Percentiles rank a stretch among this genome's conserved stretches.
Conservation (phyloP, 1,284 basidiomycete species). For the Apiotrichum sp. region DNA sequence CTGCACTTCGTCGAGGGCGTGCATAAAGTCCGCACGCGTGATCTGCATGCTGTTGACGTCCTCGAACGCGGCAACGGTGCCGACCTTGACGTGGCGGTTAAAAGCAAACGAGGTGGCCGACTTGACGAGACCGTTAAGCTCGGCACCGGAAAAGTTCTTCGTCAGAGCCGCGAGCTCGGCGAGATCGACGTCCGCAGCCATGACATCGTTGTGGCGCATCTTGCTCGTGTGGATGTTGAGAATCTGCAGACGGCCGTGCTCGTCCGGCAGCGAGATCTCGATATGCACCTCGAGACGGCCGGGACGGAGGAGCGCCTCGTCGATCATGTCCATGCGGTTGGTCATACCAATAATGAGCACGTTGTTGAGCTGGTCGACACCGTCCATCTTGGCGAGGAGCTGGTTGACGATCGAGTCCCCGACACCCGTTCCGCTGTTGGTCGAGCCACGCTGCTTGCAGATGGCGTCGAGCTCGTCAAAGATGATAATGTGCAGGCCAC, state of each 20-base stretch:
- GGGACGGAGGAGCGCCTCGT: conserved; percentile 93
- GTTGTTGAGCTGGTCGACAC: conserved; percentile 98
- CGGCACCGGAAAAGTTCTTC: conserved; percentile 98
- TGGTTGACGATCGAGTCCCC: conserved; percentile 99
- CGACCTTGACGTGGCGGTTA: conserved; percentile 95
- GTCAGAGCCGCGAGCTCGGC: conserved; percentile 74
- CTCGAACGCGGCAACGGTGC: conserved; percentile 93
- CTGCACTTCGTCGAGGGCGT: conserved; percentile 89
- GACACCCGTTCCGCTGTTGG: conserved; percentile 85
- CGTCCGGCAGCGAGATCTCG: conserved; percentile 97
- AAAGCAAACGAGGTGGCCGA: conserved; percentile 98
- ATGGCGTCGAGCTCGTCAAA: conserved; percentile 99
- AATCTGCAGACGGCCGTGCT: conserved; percentile 87
- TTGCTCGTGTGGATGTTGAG: conserved; percentile 91
- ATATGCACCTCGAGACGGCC: conserved; percentile 99
- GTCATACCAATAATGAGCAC: conserved; percentile 99
- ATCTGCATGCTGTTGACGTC: conserved; percentile 92
- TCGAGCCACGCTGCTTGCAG: conserved; percentile 93
- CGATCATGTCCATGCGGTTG: conserved; percentile 97
- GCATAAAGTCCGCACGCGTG: conserved; percentile 79
- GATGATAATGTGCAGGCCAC: conserved; percentile 94
- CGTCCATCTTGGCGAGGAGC: conserved; percentile 98
- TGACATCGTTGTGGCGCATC: conserved; percentile 86
- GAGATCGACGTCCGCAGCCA: conserved; percentile 83
- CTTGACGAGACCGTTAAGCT: conserved; percentile 93